Percentiles rank a stretch among this genome's conserved stretches.
phyloP scores from a whole-genome alignment of 169 alveolate species.

The Miamiensis avidus region DNA sequence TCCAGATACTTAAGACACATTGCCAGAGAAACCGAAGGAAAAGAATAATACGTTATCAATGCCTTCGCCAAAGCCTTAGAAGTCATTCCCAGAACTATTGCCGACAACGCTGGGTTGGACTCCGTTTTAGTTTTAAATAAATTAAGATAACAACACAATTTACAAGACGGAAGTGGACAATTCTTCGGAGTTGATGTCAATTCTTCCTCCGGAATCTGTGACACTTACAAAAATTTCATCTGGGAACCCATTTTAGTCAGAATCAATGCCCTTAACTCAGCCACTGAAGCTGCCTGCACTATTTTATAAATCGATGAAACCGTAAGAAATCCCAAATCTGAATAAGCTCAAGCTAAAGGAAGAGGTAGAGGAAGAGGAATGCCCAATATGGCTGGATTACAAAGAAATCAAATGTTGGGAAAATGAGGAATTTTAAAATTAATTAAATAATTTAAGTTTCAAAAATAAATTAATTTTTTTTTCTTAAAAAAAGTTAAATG shows the following conservation, averaged over 20 bases:
- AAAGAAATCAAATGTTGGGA: slow-evolving; percentile 18
- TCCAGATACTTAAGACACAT: slow-evolving; percentile 81
- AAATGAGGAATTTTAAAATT: slow-evolving; percentile 9
- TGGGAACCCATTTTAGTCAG: slow-evolving; percentile 98
- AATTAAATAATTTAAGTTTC: neutral
- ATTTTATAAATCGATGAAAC: slow-evolving; percentile 97
- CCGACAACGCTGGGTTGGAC: slow-evolving; percentile 97
- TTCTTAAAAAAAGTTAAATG: neutral
- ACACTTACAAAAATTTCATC: slow-evolving; percentile 87
- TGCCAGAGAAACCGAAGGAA: slow-evolving; percentile 89
- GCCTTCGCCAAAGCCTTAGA: slow-evolving; percentile 96
- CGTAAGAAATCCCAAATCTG: slow-evolving; percentile 91
- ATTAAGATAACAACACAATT: slow-evolving; percentile 93
- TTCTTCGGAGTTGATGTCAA: slow-evolving; percentile 96
- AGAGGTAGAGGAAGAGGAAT: slow-evolving; percentile 27
- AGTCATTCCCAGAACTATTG: slow-evolving; percentile 95
- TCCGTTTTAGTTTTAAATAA: slow-evolving; percentile 93
- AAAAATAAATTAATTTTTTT: too few species aligned
- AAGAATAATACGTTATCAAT: slow-evolving; percentile 92
- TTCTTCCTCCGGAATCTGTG: slow-evolving; percentile 88
- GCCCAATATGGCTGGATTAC: slow-evolving; percentile 26
- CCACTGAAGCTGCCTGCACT: slow-evolving; percentile 98
- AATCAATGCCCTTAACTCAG: slow-evolving; percentile 94
- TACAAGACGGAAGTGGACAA: slow-evolving; percentile 70
- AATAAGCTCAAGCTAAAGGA: slow-evolving; percentile 40